Evolutionary conservation across 805 yeast species (phyloP), one percentile per base, ranked within the genome.

Genomic region (Suhomyces vadensis): DNA sequence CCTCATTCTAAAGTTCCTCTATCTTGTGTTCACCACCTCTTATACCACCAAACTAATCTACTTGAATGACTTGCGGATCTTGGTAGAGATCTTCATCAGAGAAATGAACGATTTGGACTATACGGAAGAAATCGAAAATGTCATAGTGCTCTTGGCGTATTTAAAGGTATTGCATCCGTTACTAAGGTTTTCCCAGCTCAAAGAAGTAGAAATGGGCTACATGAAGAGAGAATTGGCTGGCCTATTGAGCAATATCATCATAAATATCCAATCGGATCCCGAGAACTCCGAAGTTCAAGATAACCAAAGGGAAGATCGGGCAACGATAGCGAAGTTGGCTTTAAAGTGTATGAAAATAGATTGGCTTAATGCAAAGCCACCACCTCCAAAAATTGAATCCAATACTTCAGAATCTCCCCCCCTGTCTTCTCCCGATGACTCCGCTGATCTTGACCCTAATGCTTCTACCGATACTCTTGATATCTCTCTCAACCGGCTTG

Each of bases 11-110:
- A 91, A 91, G 63, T 73, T 88, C 45, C 67, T 91, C 6, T 88
- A 87, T 60, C 63, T 86, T 45, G 76, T 91, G 1, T 79, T 91
- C 63, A 82, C 91, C 2, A 78, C 82, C 3, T 72, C 82, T 5
- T 65, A 67, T 27, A 83, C 95, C 0, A 70, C 78, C 42, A 85
- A 83, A 46, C 73, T 83, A 54, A 79, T 89, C 39, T 91, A 91
- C 58, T 71, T 87, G 49, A 91, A 91, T 55, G 98, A 91, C 60
- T 65, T 91, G 46, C 83, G 85, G 54, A 95, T 91, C 5, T 75
- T 91, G 44, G 82, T 86, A 10, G 96, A 89, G 56, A 90, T 91
- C 7, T 72, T 91, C 41, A 73, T 91, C 1, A 69, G 98, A 42
- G 96, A 91, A 58, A 69, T 92, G 42, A 77, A 78, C 51, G 82